Base-by-base conservation (phyloP, 352 stramenopile genomes). In the Albugo laibachii region DNA sequence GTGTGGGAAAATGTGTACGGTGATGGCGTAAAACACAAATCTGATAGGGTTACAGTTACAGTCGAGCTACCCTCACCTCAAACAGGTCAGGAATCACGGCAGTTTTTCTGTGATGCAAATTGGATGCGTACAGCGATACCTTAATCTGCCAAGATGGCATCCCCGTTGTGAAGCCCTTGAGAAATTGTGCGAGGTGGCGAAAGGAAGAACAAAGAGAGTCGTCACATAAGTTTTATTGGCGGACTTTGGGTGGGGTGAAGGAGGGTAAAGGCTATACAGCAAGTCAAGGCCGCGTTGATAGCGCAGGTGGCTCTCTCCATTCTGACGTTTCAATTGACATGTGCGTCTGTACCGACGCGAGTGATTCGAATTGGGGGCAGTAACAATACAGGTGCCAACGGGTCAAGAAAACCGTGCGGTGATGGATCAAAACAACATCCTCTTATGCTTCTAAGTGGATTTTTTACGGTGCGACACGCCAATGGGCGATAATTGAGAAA, bases 111-210 rank as follows among this genome's bases (percentile, higher is more conserved):
- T 42, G 57, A 52, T 0, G 21, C 40, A 0, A 62, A 62, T 13
- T 65, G 53, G 62, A 66, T 68, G 59, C 57, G 54, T 1, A 16
- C 37, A n/a, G 62, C 45, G 13, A 66, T 71, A 14, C 48, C 62
- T 0, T 27, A 57, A 1, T 68, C 53, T 39, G 46, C 36, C 0
- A n/a, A 27, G 4, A 36, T 65, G 4, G 51, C 44, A 5, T 49
- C 36, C 11, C 44, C 39, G 5, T 49, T 68, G 5, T 41, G 48
- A 18, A 36, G 2, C 13, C 50, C 0, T n/a, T 63, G 1, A 53
- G 60, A 8, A 27, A 20, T 55, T 47, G 53, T 36, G 1, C 45
- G 15, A 0, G 48, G 27, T 1, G 52, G 31, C 0, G 20, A 46
- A 0, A 64, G 60, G 50, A 66, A 63, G 31, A 47, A 1, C 0